Conservation (phyloP, 2,329 filamentous ascomycete species). For the Eutypella sp. region DNA sequence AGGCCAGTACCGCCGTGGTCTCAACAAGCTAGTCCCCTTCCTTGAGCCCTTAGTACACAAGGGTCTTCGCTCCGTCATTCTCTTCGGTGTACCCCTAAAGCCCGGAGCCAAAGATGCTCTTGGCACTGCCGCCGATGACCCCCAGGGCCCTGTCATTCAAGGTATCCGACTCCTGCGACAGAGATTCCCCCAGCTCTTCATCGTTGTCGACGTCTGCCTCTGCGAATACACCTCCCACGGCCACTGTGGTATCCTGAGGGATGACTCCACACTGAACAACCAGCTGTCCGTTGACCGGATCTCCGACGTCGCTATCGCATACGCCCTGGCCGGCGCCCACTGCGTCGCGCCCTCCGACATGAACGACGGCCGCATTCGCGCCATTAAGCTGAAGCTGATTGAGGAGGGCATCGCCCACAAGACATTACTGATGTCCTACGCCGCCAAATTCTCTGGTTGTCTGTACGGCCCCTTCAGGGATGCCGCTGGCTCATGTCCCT, state of each 20-base stretch:
- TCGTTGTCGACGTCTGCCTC: conserved; percentile 88
- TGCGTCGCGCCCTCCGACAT: conserved; percentile 97
- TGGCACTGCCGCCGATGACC: conserved; percentile 88
- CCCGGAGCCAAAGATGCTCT: conserved; percentile 82
- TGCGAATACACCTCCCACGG: conserved; percentile 99
- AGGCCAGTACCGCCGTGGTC: conserved; percentile 79
- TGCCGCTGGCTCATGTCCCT: conserved; percentile 83
- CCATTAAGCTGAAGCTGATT: conserved; percentile 96
- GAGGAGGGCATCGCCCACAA: conserved; percentile 90
- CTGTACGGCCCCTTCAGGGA: conserved; percentile 97
- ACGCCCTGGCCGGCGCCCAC: conserved; percentile 92
- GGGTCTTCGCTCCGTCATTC: conserved; percentile 85
- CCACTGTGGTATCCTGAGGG: conserved; percentile 91
- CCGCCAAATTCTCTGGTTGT: conserved; percentile 95
- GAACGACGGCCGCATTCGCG: conserved; percentile 96
- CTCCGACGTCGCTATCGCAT: conserved; percentile 94
- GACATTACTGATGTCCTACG: conserved; percentile 93
- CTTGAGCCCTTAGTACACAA: conserved; percentile 83
- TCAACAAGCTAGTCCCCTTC: conserved; percentile 82
- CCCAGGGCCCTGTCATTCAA: conserved; percentile 84
- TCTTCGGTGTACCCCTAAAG: conserved; percentile 88
- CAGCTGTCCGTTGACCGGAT: conserved; percentile 89
- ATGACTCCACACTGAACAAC: conserved; percentile 92
- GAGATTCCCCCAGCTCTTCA: conserved; percentile 84
- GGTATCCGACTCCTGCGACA: conserved; percentile 79